Percentiles rank a stretch among this genome's conserved stretches.
These are phyloP conservation scores for Colletotrichum orbiculare DNA, from an alignment of 2,329 filamentous ascomycete genomes.

Conservation along the genomic window DNA sequence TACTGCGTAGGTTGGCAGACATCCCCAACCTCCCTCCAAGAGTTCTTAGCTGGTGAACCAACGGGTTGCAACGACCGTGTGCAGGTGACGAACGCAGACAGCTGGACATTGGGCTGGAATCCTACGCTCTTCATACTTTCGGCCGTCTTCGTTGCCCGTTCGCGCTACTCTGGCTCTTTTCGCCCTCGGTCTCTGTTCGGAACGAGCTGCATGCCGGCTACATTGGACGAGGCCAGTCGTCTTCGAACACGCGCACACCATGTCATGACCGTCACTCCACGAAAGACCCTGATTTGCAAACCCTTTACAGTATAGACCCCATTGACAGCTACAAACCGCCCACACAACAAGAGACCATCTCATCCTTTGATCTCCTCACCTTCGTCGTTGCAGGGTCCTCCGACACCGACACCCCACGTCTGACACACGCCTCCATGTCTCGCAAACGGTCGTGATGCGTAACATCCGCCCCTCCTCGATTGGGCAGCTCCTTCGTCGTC, in stretches of 20 bases:
- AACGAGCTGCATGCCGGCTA: slow-evolving; percentile 32
- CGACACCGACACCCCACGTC: slow-evolving; percentile 12
- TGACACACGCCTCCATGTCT: slow-evolving; percentile 28
- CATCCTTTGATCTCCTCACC: not conserved
- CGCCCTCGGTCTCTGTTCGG: slow-evolving; percentile 14
- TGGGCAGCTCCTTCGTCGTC: slow-evolving; percentile 34
- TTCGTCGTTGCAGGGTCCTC: slow-evolving; percentile 18
- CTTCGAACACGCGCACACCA: slow-evolving; percentile 35
- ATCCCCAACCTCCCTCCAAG: not conserved
- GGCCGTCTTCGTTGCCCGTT: slow-evolving; percentile 29
- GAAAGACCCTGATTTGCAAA: slow-evolving; percentile 24
- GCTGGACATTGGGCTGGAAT: slow-evolving; percentile 34
- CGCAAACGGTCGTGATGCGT: slow-evolving; percentile 40
- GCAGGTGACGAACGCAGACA: slow-evolving; percentile 17
- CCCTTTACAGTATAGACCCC: not conserved
- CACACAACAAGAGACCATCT: no score
- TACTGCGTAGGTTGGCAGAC: not conserved
- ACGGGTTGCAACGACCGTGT: not conserved
- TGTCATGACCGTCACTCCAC: slow-evolving; percentile 26
- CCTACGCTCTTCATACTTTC: slow-evolving; percentile 6
- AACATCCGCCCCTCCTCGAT: slow-evolving; percentile 39
- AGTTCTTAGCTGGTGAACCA: no score
- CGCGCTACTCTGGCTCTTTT: slow-evolving; percentile 8
- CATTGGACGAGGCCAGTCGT: slow-evolving; percentile 39
- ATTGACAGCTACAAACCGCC: not conserved